phyloP scores from a whole-genome alignment of 106 monocot genomes.

The Dendrobium catenatum region DNA sequence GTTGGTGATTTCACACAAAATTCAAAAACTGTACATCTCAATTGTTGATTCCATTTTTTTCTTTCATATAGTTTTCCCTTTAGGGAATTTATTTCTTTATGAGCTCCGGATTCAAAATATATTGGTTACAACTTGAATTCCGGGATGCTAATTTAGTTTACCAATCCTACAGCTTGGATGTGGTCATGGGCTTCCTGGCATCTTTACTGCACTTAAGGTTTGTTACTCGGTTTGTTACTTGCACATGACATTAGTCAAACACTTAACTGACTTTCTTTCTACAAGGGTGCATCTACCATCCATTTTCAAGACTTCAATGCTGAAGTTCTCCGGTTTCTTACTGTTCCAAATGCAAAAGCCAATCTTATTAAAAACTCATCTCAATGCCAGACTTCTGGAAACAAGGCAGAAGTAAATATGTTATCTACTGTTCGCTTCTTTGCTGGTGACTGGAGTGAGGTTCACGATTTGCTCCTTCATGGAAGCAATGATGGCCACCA shows the following conservation, averaged over 20 bases:
- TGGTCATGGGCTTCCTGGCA: conserved; percentile 93
- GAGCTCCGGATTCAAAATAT: background rate
- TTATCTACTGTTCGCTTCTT: conserved; percentile 47
- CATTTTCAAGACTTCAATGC: conserved; percentile 97
- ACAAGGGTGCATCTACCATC: conserved; percentile 65
- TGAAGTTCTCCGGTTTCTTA: conserved; percentile 71
- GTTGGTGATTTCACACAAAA: background rate
- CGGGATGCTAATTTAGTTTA: background rate
- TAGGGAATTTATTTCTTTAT: background rate
- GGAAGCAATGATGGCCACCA: conserved; percentile 6
- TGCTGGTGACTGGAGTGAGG: conserved; percentile 94
- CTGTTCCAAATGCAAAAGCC: conserved; percentile 70
- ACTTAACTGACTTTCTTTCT: background rate
- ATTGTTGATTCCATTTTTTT: background rate
- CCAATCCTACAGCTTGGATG: conserved; percentile 61
- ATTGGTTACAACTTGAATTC: background rate
- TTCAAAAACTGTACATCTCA: background rate
- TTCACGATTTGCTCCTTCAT: conserved; percentile 51
- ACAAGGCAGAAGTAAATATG: background rate
- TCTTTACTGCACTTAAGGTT: conserved; percentile 62
- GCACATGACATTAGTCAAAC: background rate
- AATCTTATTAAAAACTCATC: conserved; percentile 32
- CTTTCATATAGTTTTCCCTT: background rate
- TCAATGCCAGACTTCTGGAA: background rate
- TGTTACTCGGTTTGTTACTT: background rate